Percentiles rank a stretch among this genome's conserved stretches.
Evolutionary conservation across 495 filamentous ascomycete genomes (phyloP).

Genomic region (Xylaria sp.): DNA sequence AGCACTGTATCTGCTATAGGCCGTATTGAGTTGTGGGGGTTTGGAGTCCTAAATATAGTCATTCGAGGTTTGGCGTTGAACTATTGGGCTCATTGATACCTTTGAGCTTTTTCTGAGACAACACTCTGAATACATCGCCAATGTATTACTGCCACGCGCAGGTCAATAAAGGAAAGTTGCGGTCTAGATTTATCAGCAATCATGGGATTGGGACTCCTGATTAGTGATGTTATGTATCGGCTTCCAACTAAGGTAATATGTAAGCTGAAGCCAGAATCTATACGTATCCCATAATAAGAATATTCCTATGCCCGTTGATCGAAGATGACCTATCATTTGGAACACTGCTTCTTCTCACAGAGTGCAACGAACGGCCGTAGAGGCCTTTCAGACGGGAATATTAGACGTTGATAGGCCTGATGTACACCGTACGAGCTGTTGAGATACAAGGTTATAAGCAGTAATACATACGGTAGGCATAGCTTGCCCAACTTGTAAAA

Average conservation of each 20-base stretch:
- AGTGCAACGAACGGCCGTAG: neutral
- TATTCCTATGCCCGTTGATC: neutral
- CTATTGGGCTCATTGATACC: neutral
- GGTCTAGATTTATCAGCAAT: neutral
- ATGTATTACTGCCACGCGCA: neutral
- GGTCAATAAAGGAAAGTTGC: neutral
- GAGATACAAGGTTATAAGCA: no score
- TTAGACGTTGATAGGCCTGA: neutral
- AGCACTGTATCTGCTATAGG: neutral
- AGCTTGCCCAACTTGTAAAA: neutral
- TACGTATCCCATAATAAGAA: neutral
- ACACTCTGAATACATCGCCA: neutral
- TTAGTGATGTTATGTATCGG: neutral
- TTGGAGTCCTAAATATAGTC: slow-evolving; percentile 1
- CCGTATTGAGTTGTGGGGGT: neutral
- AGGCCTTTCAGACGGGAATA: neutral
- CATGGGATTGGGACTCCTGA: neutral
- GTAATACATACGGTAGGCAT: no score
- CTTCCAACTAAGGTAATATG: no score
- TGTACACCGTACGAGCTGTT: neutral
- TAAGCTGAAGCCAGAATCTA: neutral
- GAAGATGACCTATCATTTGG: neutral
- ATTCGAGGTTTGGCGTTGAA: neutral
- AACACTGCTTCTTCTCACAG: neutral
- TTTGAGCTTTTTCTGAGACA: neutral